Evolutionary conservation across 169 alveolate species (phyloP), one percentile per base, ranked within the genome.

Genomic region (Plasmodium yoelii): DNA sequence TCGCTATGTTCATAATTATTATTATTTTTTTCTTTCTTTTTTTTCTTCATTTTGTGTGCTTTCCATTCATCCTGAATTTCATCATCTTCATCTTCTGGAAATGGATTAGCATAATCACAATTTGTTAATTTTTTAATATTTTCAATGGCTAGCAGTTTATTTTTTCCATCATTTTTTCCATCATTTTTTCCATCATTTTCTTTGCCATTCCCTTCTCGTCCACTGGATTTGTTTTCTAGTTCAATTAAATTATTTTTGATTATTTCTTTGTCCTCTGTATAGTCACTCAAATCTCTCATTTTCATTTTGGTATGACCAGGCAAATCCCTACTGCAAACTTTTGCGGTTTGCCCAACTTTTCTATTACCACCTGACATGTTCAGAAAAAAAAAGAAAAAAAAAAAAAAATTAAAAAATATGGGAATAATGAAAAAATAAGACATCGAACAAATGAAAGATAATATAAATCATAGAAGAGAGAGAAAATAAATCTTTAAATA

Each of bases 271-370:
- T 86, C 91, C 42, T 69, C 86, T 46, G 71, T 55, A 63, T 86
- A 70, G 15, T 86, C 91, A 34, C 87, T 86, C 42, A 86, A 34
- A 24, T 86, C 91, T 26, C 96, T 89, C 42, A 92, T 84, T 64
- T 94, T 94, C 72, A 94, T 86, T 68, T 94, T 92, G 9, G 57
- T 77, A 65, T 94, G 95, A 12, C 95, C 73, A 18, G 96, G 96
- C 55, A 90, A 46, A 59, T 94, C 96, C 24, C 94, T 86, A 59
- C 96, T 94, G 39, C 95, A 94, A 24, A 94, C 95, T 86, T 87
- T 90, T 34, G 87, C 74, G 0, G 96, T 92, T 46, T 92, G 93
- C 44, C 93, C 84, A 49, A 86, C 91, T 39, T 86, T 86, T 28
- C 91, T 24, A 65, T 86, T 70, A 15, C 91, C 91, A 24, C 91